Conservation (phyloP, 169 alveolate genomes). For the Plasmodium cynomolgi region DNA sequence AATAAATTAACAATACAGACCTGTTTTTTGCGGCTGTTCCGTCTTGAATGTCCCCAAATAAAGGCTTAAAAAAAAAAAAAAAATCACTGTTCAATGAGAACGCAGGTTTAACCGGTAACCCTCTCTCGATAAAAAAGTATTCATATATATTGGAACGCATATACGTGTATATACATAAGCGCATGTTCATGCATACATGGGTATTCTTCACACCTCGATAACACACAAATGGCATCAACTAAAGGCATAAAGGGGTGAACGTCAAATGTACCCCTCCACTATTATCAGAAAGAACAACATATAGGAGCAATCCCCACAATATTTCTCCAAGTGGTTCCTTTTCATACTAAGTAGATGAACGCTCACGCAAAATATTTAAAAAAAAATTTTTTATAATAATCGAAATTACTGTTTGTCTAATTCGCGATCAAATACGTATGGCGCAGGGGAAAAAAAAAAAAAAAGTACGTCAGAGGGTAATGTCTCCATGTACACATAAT, state of each 20-base stretch:
- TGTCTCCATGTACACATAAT: not conserved
- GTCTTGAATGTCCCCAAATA: not conserved
- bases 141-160: not conserved
- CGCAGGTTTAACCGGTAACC: not conserved
- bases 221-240: not conserved
- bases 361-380: not conserved
- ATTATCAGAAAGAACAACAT: not conserved
- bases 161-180: not conserved
- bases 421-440: not conserved
- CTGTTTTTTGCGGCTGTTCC: not conserved
- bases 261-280: not conserved
- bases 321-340: not conserved
- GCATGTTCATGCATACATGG: not conserved
- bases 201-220: not conserved
- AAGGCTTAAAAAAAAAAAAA: not conserved
- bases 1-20: not conserved
- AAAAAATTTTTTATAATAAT: not conserved
- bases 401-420: slow-evolving; percentile 21
- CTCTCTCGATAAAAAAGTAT: not conserved
- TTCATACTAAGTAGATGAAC: not conserved
- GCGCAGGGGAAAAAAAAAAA: slow-evolving; percentile 12
- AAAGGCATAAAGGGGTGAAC: not conserved
- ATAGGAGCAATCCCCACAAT: not conserved
- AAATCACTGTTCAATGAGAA: not conserved
- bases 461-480: not conserved